A percentile compares a stretch with the other conserved stretches of the same genome.
Evolutionary conservation across 2,329 filamentous ascomycete species (phyloP).

Genomic region (Ampelomyces quisqualis): DNA sequence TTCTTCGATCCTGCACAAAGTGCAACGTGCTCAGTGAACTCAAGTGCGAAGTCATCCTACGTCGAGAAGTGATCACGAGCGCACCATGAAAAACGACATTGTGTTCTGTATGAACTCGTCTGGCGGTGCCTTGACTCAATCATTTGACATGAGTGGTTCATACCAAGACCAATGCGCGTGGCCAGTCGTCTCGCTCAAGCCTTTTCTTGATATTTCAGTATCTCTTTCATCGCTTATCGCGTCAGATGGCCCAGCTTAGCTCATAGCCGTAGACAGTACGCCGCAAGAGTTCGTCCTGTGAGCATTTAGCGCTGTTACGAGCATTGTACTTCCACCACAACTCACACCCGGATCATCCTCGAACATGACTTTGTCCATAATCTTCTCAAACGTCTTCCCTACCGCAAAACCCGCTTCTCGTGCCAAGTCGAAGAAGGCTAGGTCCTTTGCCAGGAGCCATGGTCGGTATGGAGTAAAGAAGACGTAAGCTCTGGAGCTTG

Average conservation of each 20-base stretch:
- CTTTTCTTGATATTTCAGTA: too few species aligned
- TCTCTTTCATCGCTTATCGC: too few species aligned
- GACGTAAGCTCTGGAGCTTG: slow-evolving; percentile 68
- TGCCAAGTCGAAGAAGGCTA: slow-evolving; percentile 81
- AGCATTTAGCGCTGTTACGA: not conserved
- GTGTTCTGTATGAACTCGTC: too few species aligned
- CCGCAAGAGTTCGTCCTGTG: not conserved
- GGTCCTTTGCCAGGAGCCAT: slow-evolving; percentile 82
- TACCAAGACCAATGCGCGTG: too few species aligned
- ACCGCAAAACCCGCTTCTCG: slow-evolving; percentile 70
- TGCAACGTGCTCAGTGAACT: not conserved
- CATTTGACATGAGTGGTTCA: too few species aligned
- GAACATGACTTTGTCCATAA: slow-evolving; percentile 85
- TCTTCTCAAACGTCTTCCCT: slow-evolving; percentile 75
- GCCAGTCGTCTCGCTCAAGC: too few species aligned
- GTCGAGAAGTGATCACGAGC: too few species aligned
- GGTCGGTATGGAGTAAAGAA: slow-evolving; percentile 95
- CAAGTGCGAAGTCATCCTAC: not conserved
- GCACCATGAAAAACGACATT: too few species aligned
- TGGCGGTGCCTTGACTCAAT: too few species aligned
- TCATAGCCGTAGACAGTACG: not conserved
- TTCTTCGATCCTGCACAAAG: too few species aligned
- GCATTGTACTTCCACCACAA: slow-evolving; percentile 5
- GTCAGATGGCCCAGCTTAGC: not conserved
- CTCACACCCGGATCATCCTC: slow-evolving; percentile 77